phyloP scores from a whole-genome alignment of 2,329 filamentous ascomycete species.

The Venturia asperata region DNA sequence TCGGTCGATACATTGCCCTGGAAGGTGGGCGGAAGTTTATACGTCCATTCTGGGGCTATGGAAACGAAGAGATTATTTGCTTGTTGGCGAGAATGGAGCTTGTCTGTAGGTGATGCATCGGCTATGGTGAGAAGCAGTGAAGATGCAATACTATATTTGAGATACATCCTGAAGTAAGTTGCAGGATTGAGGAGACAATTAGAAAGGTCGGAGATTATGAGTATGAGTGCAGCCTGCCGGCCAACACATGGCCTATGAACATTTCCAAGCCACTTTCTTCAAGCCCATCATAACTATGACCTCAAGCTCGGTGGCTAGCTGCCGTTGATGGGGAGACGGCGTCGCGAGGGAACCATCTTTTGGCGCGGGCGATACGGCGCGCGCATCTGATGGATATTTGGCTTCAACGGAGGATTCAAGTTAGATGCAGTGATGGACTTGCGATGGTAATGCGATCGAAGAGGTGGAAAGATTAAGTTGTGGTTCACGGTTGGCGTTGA shows the following conservation, averaged over 20 bases:
- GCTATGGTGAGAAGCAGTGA: background rate
- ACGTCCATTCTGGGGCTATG: conserved; percentile 9
- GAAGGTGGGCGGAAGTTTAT: background rate
- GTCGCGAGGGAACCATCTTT: background rate
- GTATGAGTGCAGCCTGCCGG: background rate
- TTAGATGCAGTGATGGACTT: background rate
- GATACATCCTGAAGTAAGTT: background rate
- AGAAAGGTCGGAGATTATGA: background rate
- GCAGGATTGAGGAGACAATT: background rate
- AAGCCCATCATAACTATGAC: background rate
- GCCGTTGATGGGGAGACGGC: conserved; percentile 3
- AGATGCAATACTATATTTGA: background rate
- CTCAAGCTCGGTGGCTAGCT: conserved; percentile 1
- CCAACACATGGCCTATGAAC: background rate
- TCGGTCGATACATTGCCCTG: background rate
- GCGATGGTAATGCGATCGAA: background rate
- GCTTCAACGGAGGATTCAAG: too few relatives aligned
- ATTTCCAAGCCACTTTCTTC: background rate
- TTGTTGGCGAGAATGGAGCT: background rate
- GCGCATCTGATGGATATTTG: background rate
- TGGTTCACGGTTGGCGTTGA: too few relatives aligned
- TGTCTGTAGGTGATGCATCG: background rate
- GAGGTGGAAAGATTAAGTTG: too few relatives aligned
- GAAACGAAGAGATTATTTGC: conserved; percentile 14
- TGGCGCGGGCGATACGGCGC: background rate